Evolutionary conservation across 208 protist species (phyloP).

Genomic region (Trypanosoma caninum): DNA sequence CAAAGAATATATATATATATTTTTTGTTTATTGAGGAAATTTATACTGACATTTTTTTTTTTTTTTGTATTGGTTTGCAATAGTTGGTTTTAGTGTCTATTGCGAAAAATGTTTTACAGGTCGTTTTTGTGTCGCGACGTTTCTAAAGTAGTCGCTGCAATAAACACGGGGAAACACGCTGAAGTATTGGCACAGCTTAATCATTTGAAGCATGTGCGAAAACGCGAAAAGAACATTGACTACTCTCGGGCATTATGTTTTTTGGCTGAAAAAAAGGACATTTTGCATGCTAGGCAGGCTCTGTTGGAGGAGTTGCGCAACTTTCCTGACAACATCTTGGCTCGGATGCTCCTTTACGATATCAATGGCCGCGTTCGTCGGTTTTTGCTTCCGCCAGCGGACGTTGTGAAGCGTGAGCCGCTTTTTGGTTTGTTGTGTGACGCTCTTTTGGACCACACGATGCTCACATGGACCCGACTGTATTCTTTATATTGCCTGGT

Average conservation of each 20-base stretch:
- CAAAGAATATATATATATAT: not conserved
- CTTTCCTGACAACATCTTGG: slow-evolving; percentile 31
- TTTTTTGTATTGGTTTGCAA: not conserved
- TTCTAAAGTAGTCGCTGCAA: slow-evolving; percentile 3
- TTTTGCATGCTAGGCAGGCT: slow-evolving; percentile 56
- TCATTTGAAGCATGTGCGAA: slow-evolving; percentile 31
- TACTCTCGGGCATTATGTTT: slow-evolving; percentile 73
- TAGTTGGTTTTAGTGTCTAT: not conserved
- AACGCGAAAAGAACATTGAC: slow-evolving; percentile 40
- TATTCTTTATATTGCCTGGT: slow-evolving; percentile 42
- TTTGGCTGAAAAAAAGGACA: slow-evolving; percentile 30
- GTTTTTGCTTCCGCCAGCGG: slow-evolving; percentile 37
- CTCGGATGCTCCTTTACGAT: slow-evolving; percentile 40
- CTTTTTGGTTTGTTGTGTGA: slow-evolving; percentile 75
- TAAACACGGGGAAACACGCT: slow-evolving; percentile 10
- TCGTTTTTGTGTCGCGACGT: not conserved
- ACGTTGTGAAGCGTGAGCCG: slow-evolving; percentile 40
- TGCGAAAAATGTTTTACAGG: slow-evolving; percentile 7
- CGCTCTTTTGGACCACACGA: slow-evolving; percentile 67
- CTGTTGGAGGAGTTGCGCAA: slow-evolving; percentile 70
- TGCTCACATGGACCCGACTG: slow-evolving; percentile 76
- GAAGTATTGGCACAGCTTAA: slow-evolving; percentile 43
- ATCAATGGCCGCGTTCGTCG: slow-evolving; percentile 41
- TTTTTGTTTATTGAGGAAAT: not conserved
- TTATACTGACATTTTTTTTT: not conserved